Evolutionary conservation across 2,329 filamentous ascomycete species (phyloP), one percentile per base, ranked within the genome.

Genomic region (Xylariaceae sp.): DNA sequence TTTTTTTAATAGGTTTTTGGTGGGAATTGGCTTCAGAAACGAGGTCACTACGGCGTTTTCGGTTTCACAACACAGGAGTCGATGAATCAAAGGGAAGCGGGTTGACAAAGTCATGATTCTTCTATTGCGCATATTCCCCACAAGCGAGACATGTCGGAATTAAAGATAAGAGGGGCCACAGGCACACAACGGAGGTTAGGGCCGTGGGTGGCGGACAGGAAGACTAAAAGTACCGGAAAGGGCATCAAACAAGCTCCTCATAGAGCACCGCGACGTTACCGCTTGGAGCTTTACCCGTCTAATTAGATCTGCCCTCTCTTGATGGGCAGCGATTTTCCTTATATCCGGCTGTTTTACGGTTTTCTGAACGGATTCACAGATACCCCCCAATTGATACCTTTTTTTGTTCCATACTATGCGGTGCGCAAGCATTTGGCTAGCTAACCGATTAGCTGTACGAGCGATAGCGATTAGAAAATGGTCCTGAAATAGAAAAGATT

Each of bases 361-460:
- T 19, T 52, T 33, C 17, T 29, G n/a, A 28, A 37, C 31, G 40
- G 57, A 49, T 55, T 56, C 48, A 49, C 53, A 57, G 53, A 60
- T 60, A 60, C 53, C 58, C 58, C 54, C 40, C n/a, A 43, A 46
- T 28, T 56, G 37, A 19, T 43, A 50, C 24, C 34, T 24, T 26
- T 49, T 49, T 29, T 28, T 44, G 9, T 47, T 49, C 26, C 37
- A 31, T 50, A 34, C 17, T 9, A 33, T 36, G 40, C 23, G n/a
- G n/a, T n/a, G n/a, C n/a, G n/a, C n/a, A n/a, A n/a, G n/a, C n/a
- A n/a, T n/a, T n/a, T 28, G 37, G 34, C 17, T 34, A 21, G 39
- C 12, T 28, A 24, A 31, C 6, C 33, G 40, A 49, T 39, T 49
- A 39, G 23, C 33, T 49, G 34, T 37, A 37, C 33, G 23, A 39